Base-by-base conservation (phyloP, 306 rosid species). In the Corylus heterophylla region DNA sequence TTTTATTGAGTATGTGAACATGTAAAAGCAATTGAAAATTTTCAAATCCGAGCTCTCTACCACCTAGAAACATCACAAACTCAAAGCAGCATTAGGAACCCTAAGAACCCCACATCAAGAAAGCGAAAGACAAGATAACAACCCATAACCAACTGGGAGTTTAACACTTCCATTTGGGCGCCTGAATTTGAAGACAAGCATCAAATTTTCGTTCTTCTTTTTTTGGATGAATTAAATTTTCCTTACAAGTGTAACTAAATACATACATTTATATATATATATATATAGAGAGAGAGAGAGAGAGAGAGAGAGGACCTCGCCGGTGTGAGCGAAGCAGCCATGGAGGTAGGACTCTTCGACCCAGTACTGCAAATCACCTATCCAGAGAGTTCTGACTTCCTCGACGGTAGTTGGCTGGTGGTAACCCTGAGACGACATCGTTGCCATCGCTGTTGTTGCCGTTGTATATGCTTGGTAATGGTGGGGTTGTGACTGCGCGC, bases 301-400 rank as follows among this genome's bases (percentile, higher is more conserved):
- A 74, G 73, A 20, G 74, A 80, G 81, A 25, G 66, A 75, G 50
- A 62, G 72, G 51, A 90, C 97, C 82, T 92, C 96, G 86, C 97
- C 96, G 16, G 96, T 83, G 86, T 94, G 98, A 75, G 98, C 86
- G 52, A 92, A 94, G 82, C 97, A 92, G 64, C 80, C 83, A 49
- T 51, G 86, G 37, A 94, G 96, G 74, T 94, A 94, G 55, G 82
- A 81, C 63, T 94, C 97, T 63, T 94, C 98, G 70, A 92, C 92
- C 98, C 97, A 94, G 75, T 90, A 94, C 87, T 94, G 98, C 58
- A 94, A 86, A 86, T 94, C 96, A 13, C 98, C 98, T 68, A 94
- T 94, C 97, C 96, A 94, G 0, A 94, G 97, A 11, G 98, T 93
- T 85, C 95, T 81, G 16, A 93, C 95, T 83, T 93, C 98, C 71